Conservation (phyloP, 805 yeast species). For the Lipomyces sp. region DNA sequence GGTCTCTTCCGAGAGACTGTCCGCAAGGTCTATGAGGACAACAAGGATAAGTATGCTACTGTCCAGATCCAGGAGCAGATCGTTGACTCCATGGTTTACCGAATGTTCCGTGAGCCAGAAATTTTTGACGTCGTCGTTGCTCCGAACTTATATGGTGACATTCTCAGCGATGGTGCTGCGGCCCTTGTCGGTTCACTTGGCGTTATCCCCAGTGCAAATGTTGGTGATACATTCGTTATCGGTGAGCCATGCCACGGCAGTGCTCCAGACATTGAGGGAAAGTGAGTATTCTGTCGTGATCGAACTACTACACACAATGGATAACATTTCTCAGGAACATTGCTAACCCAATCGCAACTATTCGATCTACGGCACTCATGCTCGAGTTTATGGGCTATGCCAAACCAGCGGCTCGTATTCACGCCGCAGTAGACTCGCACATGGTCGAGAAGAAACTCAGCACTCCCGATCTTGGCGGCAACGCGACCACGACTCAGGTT, state of each 20-base stretch:
- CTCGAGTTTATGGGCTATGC: conserved; percentile 93
- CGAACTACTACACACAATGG: not conserved
- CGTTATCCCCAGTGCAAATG: conserved; percentile 97
- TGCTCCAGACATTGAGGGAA: conserved; percentile 98
- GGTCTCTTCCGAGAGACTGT: conserved; percentile 94
- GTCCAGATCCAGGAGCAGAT: conserved; percentile 89
- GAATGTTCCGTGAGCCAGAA: conserved; percentile 98
- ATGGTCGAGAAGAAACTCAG: conserved; percentile 74
- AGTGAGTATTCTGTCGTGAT: conserved; percentile 57
- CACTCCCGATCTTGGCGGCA: conserved; percentile 97
- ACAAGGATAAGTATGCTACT: conserved; percentile 58
- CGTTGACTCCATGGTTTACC: conserved; percentile 98
- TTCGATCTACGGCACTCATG: conserved; percentile 96
- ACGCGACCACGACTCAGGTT: conserved; percentile 83
- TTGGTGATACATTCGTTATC: conserved; percentile 92
- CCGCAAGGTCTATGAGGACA: conserved; percentile 58
- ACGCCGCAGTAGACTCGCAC: conserved; percentile 93
- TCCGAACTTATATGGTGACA: conserved; percentile 97
- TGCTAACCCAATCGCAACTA: conserved; percentile 96
- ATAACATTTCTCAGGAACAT: conserved; percentile 37
- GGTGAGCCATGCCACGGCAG: conserved; percentile 99
- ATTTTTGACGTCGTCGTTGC: conserved; percentile 98
- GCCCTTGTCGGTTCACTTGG: conserved; percentile 97
- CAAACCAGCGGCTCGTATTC: conserved; percentile 87
- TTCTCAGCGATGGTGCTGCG: conserved; percentile 96